Evolutionary conservation across 495 filamentous ascomycete species (phyloP).

Genomic region (Margaritispora aquatica): DNA sequence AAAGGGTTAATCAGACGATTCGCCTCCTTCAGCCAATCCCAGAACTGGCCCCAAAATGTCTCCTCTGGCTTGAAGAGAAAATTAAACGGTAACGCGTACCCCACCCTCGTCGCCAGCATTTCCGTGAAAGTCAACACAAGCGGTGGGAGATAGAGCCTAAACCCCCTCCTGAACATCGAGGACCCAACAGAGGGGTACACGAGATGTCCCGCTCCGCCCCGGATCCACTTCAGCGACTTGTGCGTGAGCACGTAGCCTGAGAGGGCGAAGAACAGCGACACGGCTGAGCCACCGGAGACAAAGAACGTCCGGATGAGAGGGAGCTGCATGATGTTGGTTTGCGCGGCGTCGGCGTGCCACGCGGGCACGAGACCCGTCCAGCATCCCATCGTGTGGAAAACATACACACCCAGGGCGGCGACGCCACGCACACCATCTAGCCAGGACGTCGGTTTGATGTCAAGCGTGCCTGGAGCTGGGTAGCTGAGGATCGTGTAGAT

Average conservation of each 20-base stretch:
- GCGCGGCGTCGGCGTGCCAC: conserved; percentile 1
- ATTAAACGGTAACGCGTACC: conserved; percentile 35
- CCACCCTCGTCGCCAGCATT: conserved; percentile 21
- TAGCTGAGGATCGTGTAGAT: background rate
- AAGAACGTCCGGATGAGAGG: conserved; percentile 56
- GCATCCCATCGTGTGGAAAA: conserved; percentile 16
- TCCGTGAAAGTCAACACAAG: conserved; percentile 45
- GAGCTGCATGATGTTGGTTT: conserved; percentile 43
- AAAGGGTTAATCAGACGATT: conserved; percentile 51
- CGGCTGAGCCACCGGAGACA: conserved; percentile 55
- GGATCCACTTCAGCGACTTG: conserved; percentile 51
- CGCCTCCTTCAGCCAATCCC: conserved; percentile 44
- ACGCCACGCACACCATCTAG: conserved; percentile 47
- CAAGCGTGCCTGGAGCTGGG: background rate
- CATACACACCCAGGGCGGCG: conserved; percentile 44
- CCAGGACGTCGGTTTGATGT: conserved; percentile 35
- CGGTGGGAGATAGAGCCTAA: conserved; percentile 57
- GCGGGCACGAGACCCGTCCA: background rate
- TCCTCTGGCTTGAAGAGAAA: conserved; percentile 28
- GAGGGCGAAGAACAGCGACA: conserved; percentile 67
- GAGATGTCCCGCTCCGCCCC: conserved; percentile 28
- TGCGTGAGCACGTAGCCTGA: conserved; percentile 63
- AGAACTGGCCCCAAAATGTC: conserved; percentile 32
- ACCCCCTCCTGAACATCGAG: conserved; percentile 54
- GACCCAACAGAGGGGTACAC: conserved; percentile 38